phyloP scores from a whole-genome alignment of 345 rosid species.

The Camelina neglecta region DNA sequence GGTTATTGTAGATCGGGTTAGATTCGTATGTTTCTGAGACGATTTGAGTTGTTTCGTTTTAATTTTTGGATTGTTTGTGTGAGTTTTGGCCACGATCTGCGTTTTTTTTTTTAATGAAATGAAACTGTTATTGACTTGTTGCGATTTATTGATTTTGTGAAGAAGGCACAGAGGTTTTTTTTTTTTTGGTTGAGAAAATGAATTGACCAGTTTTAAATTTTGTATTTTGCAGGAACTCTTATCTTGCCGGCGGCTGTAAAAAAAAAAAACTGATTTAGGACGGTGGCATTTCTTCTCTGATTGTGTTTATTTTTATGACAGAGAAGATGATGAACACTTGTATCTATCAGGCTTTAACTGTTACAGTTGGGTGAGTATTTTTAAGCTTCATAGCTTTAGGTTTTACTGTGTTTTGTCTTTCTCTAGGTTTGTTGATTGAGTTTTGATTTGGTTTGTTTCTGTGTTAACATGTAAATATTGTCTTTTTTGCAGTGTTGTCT shows the following conservation, averaged over 20 bases:
- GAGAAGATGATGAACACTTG: conserved; percentile 35
- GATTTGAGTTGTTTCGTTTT: conserved; percentile 13
- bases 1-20: conserved; percentile 41
- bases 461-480: background rate
- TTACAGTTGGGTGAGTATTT: conserved; percentile 37
- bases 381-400: background rate
- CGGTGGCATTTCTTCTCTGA: conserved; percentile 37
- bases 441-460: conserved; percentile 16
- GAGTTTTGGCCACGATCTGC: conserved; percentile 27
- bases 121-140: conserved; percentile 29
- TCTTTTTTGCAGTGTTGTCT: conserved; percentile 40
- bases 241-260: conserved; percentile 31
- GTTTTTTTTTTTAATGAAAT: background rate
- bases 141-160: conserved; percentile 1
- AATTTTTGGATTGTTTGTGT: conserved; percentile 11
- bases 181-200: background rate
- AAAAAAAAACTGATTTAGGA: background rate
- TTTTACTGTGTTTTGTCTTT: background rate
- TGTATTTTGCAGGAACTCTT: conserved; percentile 20
- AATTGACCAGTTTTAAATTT: background rate
- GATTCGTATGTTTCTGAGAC: conserved; percentile 34
- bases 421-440: background rate
- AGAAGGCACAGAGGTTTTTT: background rate
- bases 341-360: conserved; percentile 37
- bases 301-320: conserved; percentile 31